Conservation (phyloP, 495 filamentous ascomycete genomes). For the Aspergillus avenaceus region DNA sequence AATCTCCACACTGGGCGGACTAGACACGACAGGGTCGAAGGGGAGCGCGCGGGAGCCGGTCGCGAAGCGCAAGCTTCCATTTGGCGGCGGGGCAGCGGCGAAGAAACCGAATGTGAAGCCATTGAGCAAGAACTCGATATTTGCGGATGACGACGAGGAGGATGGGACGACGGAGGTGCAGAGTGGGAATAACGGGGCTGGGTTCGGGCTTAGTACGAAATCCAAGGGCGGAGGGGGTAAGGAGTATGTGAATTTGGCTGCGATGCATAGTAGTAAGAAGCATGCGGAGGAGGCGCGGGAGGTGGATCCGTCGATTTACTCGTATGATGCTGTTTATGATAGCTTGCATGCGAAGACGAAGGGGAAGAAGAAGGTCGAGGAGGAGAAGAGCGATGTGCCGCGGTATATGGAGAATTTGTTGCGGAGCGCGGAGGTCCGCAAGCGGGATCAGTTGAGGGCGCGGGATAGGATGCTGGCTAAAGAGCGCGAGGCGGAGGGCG, state of each 20-base stretch:
- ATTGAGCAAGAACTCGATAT: slow-evolving; percentile 37
- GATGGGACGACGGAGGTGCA: slow-evolving; percentile 10
- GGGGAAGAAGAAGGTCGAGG: slow-evolving; percentile 18
- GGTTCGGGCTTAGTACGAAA: slow-evolving; percentile 3
- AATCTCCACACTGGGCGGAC: slow-evolving; percentile 42
- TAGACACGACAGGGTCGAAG: slow-evolving; percentile 19
- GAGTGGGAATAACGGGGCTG: neutral
- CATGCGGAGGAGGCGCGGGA: slow-evolving; percentile 44
- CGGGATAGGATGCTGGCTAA: slow-evolving; percentile 81
- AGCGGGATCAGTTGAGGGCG: slow-evolving; percentile 82
- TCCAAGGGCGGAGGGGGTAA: slow-evolving; percentile 11
- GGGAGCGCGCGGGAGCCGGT: slow-evolving; percentile 17
- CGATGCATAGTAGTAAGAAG: slow-evolving; percentile 43
- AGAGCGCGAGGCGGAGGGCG: slow-evolving; percentile 89
- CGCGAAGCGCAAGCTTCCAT: slow-evolving; percentile 34
- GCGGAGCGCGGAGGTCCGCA: slow-evolving; percentile 76
- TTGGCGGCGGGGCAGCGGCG: slow-evolving; percentile 5
- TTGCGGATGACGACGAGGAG: slow-evolving; percentile 37
- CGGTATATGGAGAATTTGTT: slow-evolving; percentile 83
- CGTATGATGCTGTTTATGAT: slow-evolving; percentile 55
- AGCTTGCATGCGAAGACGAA: slow-evolving; percentile 42
- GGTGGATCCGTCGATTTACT: slow-evolving; percentile 51
- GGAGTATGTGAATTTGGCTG: slow-evolving; percentile 46
- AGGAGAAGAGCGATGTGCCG: slow-evolving; percentile 37
- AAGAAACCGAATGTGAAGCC: slow-evolving; percentile 27